Evolutionary conservation across 2,329 filamentous ascomycete species (phyloP).

Genomic region (Penicillium sclerotigenum): DNA sequence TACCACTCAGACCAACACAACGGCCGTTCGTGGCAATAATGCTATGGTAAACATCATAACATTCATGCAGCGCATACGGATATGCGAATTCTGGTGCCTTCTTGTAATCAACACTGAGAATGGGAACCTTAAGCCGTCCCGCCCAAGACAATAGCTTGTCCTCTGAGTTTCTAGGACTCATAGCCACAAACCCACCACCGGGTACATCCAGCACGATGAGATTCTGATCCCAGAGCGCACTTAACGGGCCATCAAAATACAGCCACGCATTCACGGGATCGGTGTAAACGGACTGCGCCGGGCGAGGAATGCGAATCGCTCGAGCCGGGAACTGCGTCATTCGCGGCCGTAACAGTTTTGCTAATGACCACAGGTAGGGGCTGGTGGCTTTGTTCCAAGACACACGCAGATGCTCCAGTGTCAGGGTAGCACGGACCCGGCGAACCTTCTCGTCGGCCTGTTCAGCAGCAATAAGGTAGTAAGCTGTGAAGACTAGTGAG

Average conservation of each 20-base stretch:
- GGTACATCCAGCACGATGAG: slow-evolving; percentile 85
- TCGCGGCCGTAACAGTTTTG: slow-evolving; percentile 69
- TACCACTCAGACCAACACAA: slow-evolving; percentile 71
- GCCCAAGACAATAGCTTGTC: slow-evolving; percentile 94
- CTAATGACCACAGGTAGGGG: slow-evolving; percentile 74
- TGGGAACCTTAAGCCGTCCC: slow-evolving; percentile 78
- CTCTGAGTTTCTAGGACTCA: slow-evolving; percentile 91
- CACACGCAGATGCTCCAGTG: slow-evolving; percentile 84
- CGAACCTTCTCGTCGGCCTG: slow-evolving; percentile 95
- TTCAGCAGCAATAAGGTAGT: slow-evolving; percentile 90
- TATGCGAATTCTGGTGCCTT: slow-evolving; percentile 84
- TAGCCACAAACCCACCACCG: slow-evolving; percentile 92
- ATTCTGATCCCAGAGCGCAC: slow-evolving; percentile 70
- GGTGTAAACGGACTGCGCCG: slow-evolving; percentile 72
- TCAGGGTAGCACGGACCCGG: slow-evolving; percentile 80
- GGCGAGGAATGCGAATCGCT: slow-evolving; percentile 78
- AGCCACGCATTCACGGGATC: slow-evolving; percentile 84
- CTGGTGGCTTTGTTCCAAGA: slow-evolving; percentile 95
- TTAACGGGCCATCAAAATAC: slow-evolving; percentile 86
- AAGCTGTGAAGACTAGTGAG: slow-evolving; percentile 78
- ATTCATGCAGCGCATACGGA: slow-evolving; percentile 81
- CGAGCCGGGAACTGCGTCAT: slow-evolving; percentile 79
- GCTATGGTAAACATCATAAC: slow-evolving; percentile 78
- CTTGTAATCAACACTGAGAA: slow-evolving; percentile 86
- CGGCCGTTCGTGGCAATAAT: slow-evolving; percentile 69